These are phyloP conservation scores for Apiospora kogelbergensis DNA, from an alignment of 2,329 filamentous ascomycete genomes.

Conservation along the genomic window DNA sequence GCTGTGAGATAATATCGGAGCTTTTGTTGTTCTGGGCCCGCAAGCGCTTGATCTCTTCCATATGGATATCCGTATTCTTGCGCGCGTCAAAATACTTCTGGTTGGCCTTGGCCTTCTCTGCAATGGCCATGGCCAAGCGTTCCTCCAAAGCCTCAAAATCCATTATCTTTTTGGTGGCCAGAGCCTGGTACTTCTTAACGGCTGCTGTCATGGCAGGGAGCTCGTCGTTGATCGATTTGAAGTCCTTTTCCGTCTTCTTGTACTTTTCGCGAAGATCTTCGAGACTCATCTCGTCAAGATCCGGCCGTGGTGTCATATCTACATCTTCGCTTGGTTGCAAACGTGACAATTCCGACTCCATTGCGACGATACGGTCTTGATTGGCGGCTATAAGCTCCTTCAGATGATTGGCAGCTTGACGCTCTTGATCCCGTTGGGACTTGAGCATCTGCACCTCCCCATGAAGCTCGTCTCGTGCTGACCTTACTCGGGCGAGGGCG, in stretches of 20 bases:
- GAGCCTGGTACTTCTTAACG: constrained; percentile 82
- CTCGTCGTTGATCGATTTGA: constrained; percentile 82
- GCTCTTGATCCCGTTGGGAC: constrained; percentile 74
- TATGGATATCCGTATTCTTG: constrained; percentile 86
- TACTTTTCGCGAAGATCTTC: constrained; percentile 77
- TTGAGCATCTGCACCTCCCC: constrained; percentile 82
- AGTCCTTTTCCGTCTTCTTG: constrained; percentile 74
- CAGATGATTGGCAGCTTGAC: constrained; percentile 67
- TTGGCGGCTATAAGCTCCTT: constrained; percentile 79
- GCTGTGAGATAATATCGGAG: constrained; percentile 86
- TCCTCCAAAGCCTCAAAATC: constrained; percentile 78
- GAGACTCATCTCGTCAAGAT: constrained; percentile 58
- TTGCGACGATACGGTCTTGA: constrained; percentile 74
- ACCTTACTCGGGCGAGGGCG: constrained; percentile 82
- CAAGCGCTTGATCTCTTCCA: constrained; percentile 75
- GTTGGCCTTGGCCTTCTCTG: constrained; percentile 94
- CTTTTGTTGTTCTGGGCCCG: constrained; percentile 85
- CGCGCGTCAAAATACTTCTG: constrained; percentile 97
- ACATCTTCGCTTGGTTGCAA: constrained; percentile 53
- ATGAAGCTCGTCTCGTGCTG: constrained; percentile 79
- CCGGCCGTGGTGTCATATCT: constrained; percentile 44
- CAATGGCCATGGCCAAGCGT: constrained; percentile 68
- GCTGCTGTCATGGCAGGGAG: constrained; percentile 86
- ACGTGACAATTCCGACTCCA: constrained; percentile 82
- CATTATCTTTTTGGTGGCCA: constrained; percentile 84